phyloP scores from a whole-genome alignment of 768 basidiomycete genomes.

The Boletus reticuloceps region DNA sequence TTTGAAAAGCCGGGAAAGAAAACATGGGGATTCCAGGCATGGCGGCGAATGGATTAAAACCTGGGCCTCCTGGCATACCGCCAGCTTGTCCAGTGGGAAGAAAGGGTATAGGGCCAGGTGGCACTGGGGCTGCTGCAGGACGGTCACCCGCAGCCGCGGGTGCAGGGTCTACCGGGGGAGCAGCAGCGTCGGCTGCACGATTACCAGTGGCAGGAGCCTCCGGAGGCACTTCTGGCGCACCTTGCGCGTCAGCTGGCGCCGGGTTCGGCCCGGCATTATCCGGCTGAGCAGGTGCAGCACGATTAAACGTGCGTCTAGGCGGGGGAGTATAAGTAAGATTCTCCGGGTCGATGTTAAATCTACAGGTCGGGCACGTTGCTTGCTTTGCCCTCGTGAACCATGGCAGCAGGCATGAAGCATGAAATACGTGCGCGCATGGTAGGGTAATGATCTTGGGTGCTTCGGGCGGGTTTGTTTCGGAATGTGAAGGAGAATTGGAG shows the following conservation, averaged over 20 bases:
- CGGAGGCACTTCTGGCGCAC: conserved; percentile 6
- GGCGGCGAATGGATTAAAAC: conserved; percentile 19
- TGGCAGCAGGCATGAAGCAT: conserved; percentile 71
- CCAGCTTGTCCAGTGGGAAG: conserved; percentile 6
- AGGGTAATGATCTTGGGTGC: conserved; percentile 58
- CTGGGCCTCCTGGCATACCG: not conserved
- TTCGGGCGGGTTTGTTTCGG: conserved; percentile 9
- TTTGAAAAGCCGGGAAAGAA: conserved; percentile 26
- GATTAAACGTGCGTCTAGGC: conserved; percentile 18
- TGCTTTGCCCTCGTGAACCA: conserved; percentile 80
- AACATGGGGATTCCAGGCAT: conserved; percentile 26
- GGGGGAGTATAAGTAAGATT: conserved; percentile 51
- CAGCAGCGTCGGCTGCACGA: not conserved
- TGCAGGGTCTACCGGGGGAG: not conserved
- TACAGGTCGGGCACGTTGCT: conserved; percentile 81
- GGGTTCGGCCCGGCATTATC: conserved; percentile 12
- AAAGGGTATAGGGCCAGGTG: not conserved
- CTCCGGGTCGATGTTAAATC: conserved; percentile 82
- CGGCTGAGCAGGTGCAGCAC: conserved; percentile 12
- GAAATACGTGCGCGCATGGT: conserved; percentile 82
- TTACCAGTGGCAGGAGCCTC: not conserved
- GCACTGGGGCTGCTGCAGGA: not conserved
- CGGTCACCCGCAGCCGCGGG: not conserved
- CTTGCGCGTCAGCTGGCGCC: conserved; percentile 6
- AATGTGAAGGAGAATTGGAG: conserved; percentile 1